phyloP scores from a whole-genome alignment of 2,329 filamentous ascomycete species.

The Aspergillus melleus region DNA sequence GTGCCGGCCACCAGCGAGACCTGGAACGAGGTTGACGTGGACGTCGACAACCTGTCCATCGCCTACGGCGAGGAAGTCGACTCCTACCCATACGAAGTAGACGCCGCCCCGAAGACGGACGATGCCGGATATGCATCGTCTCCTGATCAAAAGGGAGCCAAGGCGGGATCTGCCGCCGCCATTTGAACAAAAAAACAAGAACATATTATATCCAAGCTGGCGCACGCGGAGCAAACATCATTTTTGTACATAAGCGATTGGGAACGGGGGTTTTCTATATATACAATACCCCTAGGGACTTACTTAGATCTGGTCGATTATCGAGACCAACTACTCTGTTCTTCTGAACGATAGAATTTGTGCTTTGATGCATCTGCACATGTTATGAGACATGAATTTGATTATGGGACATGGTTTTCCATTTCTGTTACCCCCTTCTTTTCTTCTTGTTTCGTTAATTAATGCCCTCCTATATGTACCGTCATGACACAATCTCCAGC shows the following conservation, averaged over 20 bases:
- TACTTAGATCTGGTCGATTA: neutral
- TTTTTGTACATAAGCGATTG: neutral
- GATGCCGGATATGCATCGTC: constrained; percentile 7
- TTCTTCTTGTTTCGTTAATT: no score
- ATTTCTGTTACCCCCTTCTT: no score
- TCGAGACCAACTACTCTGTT: neutral
- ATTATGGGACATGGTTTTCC: no score
- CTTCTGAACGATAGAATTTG: neutral
- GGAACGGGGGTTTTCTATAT: neutral
- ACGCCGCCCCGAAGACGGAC: constrained; percentile 2
- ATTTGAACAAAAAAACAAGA: neutral
- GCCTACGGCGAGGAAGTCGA: constrained; percentile 35
- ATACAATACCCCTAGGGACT: neutral
- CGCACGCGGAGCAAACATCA: no score
- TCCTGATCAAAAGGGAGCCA: constrained; percentile 25
- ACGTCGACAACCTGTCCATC: constrained; percentile 30
- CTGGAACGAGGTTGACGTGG: constrained; percentile 71
- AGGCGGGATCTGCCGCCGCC: constrained; percentile 10
- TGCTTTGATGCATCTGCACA: neutral
- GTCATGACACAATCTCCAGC: no score
- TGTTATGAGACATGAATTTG: neutral
- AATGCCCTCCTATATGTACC: no score
- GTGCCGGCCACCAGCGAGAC: constrained; percentile 70
- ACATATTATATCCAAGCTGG: no score
- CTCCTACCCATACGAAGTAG: constrained; percentile 24